Base-by-base conservation (phyloP, 2,329 filamentous ascomycete species). In the Trichocomaceae sp. region DNA sequence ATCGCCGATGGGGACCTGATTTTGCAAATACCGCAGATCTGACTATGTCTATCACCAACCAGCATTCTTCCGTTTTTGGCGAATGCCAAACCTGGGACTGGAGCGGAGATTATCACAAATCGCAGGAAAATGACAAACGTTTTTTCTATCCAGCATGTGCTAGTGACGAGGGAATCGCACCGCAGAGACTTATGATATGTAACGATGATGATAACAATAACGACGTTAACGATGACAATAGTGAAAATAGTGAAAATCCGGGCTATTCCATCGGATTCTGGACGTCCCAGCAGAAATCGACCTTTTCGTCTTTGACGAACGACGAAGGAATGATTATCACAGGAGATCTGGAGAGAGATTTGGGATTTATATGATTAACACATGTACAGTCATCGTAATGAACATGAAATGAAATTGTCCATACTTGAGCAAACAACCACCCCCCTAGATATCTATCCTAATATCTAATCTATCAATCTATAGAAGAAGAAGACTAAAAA, bases 261-360 rank as follows among this genome's bases (percentile, higher is more conserved):
- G n/a, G 29, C 20, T n/a, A 47, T 47, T 47, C 17, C 4, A n/a
- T 47, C 6, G 39, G 8, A 17, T 29, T 47, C 17, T 19, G 9
- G 20, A 17, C 13, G 15, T 47, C n/a, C 22, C 44, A 31, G 23
- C 45, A 6, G 22, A 29, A 8, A n/a, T 19, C 45, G 29, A 10
- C 45, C 20, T 8, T 47, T 9, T 47, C 45, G n/a, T 22, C 19
- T 7, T 31, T 33, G 31, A 26, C 4, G 8, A 8, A 26, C 23
- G 44, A 46, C 37, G 50, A n/a, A 49, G 29, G 23, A 7, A 59
- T 26, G 23, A 57, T 39, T 50, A 71, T 72, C 3, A 72, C 69
- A 0, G 69, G 69, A 2, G 69, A 72, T 61, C 53, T 72, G 47
- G 69, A 72, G 61, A 59, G 58, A n/a, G 69, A 72, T 60, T 56